Base-by-base conservation (phyloP, 495 filamentous ascomycete species). In the Tuber magnatum region DNA sequence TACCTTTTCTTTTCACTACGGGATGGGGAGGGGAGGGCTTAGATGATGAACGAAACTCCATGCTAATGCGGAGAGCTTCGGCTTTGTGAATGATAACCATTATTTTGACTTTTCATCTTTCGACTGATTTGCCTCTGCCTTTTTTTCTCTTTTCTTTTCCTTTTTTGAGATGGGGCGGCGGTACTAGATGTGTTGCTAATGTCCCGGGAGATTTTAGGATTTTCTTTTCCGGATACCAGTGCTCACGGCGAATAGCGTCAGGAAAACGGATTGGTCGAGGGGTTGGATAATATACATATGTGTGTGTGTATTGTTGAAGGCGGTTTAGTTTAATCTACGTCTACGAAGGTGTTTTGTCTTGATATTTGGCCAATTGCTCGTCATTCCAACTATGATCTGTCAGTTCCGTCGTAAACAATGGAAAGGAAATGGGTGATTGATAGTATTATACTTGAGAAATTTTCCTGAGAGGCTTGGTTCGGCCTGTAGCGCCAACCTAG, bases 61-160 rank as follows among this genome's bases (percentile, higher is more conserved):
- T 94, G 92, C 92, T 94, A 94, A 93, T 87, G 85, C 93, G 90
- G 92, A 97, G 91, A 89, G 85, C 76, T 82, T 85, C 81, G 84
- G 83, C 82, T 85, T 88, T 87, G 90, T 94, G 90, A 90, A 92
- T 89, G 87, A 85, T 84, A 86, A 86, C 87, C 88, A 89, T 86
- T 20, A 10, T 91, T 89, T 85, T 84, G 88, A 87, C 91, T 95
- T 96, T 96, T 96, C 93, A 95, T 94, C 93, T 95, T 94, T 95
- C 93, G 88, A 86, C 93, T 97, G 93, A 97, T 84, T 85, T 84
- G 78, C 75, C 73, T 82, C 73, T 72, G 61, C 73, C 69, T 72
- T 72, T 78, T 68, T 77, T 73, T 78, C 61, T 77, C 56, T 28
- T 22, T 35, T 48, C 70, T 40, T 77, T 32, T 43, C 68, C 78